Percentiles rank a stretch among this genome's conserved stretches.
Conservation (phyloP, 2,329 filamentous ascomycete species). For the Orbilia brochopaga region DNA sequence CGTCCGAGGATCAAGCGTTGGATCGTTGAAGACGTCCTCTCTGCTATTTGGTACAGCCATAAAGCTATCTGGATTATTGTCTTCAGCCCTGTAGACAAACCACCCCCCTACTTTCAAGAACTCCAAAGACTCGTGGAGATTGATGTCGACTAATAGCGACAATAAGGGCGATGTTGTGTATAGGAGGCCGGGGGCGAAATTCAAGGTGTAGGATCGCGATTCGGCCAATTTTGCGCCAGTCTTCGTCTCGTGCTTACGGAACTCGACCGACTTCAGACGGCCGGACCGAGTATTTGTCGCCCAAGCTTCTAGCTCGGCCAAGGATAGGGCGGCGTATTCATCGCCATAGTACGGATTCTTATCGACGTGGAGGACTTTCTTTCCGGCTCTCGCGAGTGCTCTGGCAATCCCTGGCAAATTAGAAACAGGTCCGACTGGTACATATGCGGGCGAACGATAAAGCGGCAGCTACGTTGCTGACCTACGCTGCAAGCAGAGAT, state of each 20-base stretch:
- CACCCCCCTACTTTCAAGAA: slow-evolving; percentile 93
- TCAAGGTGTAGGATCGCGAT: slow-evolving; percentile 79
- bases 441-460: background rate
- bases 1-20: slow-evolving; percentile 74
- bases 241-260: slow-evolving; percentile 13
- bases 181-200: slow-evolving; percentile 83
- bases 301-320: slow-evolving; percentile 52
- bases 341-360: slow-evolving; percentile 53
- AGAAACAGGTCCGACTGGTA: background rate
- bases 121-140: slow-evolving; percentile 85
- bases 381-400: slow-evolving; percentile 53
- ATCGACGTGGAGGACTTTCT: slow-evolving; percentile 54
- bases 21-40: slow-evolving; percentile 87
- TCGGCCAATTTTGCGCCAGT: slow-evolving; percentile 62
- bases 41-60: slow-evolving; percentile 82
- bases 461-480: slow-evolving; percentile 44
- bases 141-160: slow-evolving; percentile 82
- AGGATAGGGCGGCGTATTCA: slow-evolving; percentile 51
- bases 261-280: slow-evolving; percentile 15
- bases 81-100: slow-evolving; percentile 69
- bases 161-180: slow-evolving; percentile 82
- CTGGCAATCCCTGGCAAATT: slow-evolving; percentile 32
- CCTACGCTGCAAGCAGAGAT: slow-evolving; percentile 64
- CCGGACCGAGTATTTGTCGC: background rate
- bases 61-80: slow-evolving; percentile 59